phyloP scores from a whole-genome alignment of 495 filamentous ascomycete species.

The Apiosordaria backusii region DNA sequence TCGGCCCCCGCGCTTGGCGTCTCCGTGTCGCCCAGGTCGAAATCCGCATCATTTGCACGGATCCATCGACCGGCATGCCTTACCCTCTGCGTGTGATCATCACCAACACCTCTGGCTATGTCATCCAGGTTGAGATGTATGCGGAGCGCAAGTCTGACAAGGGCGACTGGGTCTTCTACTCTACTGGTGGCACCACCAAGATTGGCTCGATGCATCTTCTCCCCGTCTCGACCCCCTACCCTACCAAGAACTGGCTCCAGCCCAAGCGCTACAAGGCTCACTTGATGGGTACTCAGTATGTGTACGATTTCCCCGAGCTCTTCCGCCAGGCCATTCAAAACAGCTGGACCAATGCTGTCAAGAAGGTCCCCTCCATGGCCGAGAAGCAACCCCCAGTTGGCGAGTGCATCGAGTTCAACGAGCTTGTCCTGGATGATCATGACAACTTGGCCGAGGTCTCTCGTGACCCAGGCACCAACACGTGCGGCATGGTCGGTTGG shows the following conservation, averaged over 20 bases:
- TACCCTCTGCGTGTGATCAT: conserved; percentile 95
- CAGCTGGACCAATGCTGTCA: conserved; percentile 74
- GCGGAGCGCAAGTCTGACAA: conserved; percentile 97
- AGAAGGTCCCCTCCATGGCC: conserved; percentile 64
- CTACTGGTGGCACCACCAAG: conserved; percentile 90
- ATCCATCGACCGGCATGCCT: conserved; percentile 75
- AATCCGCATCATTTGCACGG: conserved; percentile 96
- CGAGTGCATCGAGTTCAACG: conserved; percentile 93
- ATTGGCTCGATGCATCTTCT: conserved; percentile 93
- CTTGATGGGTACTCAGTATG: conserved; percentile 97
- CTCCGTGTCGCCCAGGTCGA: conserved; percentile 96
- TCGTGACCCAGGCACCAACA: conserved; percentile 91
- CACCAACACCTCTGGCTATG: conserved; percentile 98
- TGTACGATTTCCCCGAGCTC: conserved; percentile 99
- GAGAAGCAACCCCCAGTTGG: conserved; percentile 79
- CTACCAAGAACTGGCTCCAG: conserved; percentile 97
- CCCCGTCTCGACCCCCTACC: conserved; percentile 86
- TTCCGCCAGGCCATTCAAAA: conserved; percentile 98
- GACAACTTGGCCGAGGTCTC: conserved; percentile 90
- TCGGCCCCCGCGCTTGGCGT: conserved; percentile 91
- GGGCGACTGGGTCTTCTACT: conserved; percentile 95
- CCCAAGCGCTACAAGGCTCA: conserved; percentile 99
- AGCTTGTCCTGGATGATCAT: conserved; percentile 89
- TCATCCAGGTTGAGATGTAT: conserved; percentile 96
- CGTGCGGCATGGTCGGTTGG: conserved; percentile 98